Evolutionary conservation across 2,329 filamentous ascomycete genomes (phyloP).

Genomic region (Nothomitra cinnamomea): DNA sequence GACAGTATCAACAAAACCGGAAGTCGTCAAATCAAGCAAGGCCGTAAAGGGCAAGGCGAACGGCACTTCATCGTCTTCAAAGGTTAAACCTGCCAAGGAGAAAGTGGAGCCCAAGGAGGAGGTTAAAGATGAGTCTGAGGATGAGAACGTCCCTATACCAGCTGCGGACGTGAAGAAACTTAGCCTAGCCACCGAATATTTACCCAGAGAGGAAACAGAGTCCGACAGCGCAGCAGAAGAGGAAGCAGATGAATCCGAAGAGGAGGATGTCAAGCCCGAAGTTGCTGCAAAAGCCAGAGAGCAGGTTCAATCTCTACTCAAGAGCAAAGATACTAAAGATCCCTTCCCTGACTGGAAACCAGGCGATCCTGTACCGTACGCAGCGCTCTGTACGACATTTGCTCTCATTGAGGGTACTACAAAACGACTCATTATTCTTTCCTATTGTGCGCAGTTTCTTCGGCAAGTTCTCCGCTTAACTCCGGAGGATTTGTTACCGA

Average conservation of each 20-base stretch:
- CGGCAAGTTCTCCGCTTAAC: constrained; percentile 88
- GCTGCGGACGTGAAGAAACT: not conserved
- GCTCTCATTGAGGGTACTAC: constrained; percentile 89
- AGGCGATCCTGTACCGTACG: constrained; percentile 80
- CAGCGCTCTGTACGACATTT: constrained; percentile 84
- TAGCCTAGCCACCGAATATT: not conserved
- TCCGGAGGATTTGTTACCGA: constrained; percentile 71
- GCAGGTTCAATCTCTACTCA: constrained; percentile 62
- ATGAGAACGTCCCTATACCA: not conserved
- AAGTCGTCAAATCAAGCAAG: constrained; percentile 2
- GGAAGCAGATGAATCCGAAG: constrained; percentile 24
- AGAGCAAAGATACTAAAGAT: constrained; percentile 49
- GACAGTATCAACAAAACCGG: not conserved
- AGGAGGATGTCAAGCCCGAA: constrained; percentile 50
- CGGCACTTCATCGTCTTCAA: not conserved
- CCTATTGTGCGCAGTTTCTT: constrained; percentile 79
- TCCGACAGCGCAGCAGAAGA: constrained; percentile 24
- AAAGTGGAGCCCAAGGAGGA: constrained; percentile 1
- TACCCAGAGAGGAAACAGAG: constrained; percentile 9
- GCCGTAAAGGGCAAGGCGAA: constrained; percentile 5
- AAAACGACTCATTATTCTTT: constrained; percentile 74
- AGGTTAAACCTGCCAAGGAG: constrained; percentile 4
- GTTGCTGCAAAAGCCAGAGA: constrained; percentile 58
- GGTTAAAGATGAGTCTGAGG: constrained; percentile 1
- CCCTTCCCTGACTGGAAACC: constrained; percentile 92